Evolutionary conservation across 2,329 filamentous ascomycete species (phyloP).

Genomic region (Drechslerella coelobrocha): DNA sequence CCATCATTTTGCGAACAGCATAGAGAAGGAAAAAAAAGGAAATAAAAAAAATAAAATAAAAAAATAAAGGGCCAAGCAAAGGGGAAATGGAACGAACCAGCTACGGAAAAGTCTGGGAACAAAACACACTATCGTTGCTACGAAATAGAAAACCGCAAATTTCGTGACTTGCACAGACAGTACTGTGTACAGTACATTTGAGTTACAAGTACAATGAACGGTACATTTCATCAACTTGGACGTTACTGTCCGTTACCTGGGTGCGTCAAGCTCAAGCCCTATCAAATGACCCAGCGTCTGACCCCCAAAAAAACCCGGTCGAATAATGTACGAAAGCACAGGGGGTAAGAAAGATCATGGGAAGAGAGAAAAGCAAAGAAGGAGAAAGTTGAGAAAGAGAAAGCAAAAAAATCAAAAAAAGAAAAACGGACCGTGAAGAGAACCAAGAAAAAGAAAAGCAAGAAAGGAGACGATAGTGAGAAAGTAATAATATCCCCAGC

Average conservation of each 20-base stretch:
- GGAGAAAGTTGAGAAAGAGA: slow-evolving; percentile 7
- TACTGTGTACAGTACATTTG: not conserved
- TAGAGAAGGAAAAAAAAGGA: not conserved
- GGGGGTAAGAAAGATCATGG: not conserved
- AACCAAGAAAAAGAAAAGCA: slow-evolving; percentile 24
- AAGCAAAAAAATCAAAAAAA: slow-evolving; percentile 5
- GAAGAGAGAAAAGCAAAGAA: not conserved
- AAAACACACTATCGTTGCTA: no score
- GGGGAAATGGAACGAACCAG: not conserved
- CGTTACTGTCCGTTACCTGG: not conserved
- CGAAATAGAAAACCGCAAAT: not conserved
- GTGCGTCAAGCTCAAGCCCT: slow-evolving; percentile 30
- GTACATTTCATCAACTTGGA: slow-evolving; percentile 3
- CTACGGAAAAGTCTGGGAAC: no score
- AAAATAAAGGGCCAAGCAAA: not conserved
- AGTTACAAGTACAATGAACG: not conserved
- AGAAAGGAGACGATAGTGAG: not conserved
- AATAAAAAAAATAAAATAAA: not conserved
- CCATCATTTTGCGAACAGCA: not conserved
- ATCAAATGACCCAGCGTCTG: slow-evolving; percentile 49
- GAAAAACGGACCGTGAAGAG: slow-evolving; percentile 21
- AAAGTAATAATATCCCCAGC: slow-evolving; percentile 1
- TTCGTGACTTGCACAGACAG: not conserved
- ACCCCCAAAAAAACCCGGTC: slow-evolving; percentile 44
- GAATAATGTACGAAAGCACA: not conserved